A percentile compares a stretch with the other conserved stretches of the same genome.
Evolutionary conservation across 768 basidiomycete species (phyloP).

Genomic region (Termitomyces sp.): DNA sequence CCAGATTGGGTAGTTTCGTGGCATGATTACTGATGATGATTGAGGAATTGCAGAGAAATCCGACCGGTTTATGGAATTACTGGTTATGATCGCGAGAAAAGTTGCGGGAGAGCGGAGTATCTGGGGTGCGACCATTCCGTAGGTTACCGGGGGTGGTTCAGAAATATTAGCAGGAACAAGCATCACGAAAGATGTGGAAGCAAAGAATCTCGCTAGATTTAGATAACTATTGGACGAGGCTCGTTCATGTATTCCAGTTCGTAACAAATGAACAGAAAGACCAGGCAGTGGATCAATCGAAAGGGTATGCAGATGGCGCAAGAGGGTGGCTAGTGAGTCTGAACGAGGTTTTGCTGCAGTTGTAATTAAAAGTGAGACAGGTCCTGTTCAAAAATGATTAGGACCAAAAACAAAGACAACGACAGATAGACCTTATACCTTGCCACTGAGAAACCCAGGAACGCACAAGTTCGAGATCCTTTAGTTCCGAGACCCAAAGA

Average conservation of each 20-base stretch:
- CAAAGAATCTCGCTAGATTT: constrained; percentile 60
- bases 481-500: constrained; percentile 38
- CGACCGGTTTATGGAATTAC: constrained; percentile 17
- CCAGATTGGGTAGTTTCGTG: constrained; percentile 46
- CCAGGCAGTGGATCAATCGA: constrained; percentile 15
- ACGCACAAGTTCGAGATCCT: constrained; percentile 27
- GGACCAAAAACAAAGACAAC: neutral
- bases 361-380: constrained; percentile 44
- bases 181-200: constrained; percentile 40
- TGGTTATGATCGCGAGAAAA: constrained; percentile 19
- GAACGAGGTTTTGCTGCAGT: constrained; percentile 24
- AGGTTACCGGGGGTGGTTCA: constrained; percentile 16
- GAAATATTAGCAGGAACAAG: constrained; percentile 46
- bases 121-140: constrained; percentile 11
- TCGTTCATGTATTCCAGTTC: constrained; percentile 30
- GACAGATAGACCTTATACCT: constrained; percentile 23
- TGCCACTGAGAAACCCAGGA: constrained; percentile 38
- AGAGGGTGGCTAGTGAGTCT: constrained; percentile 20
- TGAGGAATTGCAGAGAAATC: constrained; percentile 32
- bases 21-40: constrained; percentile 42
- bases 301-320: constrained; percentile 21
- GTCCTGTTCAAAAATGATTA: constrained; percentile 26
- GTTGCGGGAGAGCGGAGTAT: constrained; percentile 1
- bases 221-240: constrained; percentile 48
- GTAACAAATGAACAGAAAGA: constrained; percentile 44